Conservation (phyloP, 805 yeast genomes). For the Candida oleophila region DNA sequence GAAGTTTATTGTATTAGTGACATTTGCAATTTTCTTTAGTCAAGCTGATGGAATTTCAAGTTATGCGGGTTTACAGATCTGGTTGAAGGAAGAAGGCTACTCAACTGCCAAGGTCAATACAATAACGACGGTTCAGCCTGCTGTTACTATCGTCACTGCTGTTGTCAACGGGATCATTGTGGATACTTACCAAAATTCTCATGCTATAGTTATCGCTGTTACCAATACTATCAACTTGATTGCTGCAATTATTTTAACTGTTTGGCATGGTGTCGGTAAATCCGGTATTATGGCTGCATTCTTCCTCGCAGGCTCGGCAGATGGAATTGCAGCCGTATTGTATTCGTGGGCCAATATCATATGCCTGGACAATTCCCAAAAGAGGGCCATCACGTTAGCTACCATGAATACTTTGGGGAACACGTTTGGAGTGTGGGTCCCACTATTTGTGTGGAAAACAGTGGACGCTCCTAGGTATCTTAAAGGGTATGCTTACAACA, state of each 20-base stretch:
- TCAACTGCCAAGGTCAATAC: conserved; percentile 15
- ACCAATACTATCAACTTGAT: conserved; percentile 10
- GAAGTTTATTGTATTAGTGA: conserved; percentile 23
- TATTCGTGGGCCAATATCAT: conserved; percentile 16
- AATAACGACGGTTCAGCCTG: conserved; percentile 20
- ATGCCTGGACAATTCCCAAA: conserved; percentile 14
- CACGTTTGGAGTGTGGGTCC: conserved; percentile 15
- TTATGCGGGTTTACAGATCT: conserved; percentile 20
- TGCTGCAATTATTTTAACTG: conserved; percentile 10
- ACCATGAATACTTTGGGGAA: conserved; percentile 17
- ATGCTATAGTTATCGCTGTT: conserved; percentile 21
- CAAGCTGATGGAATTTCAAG: conserved; percentile 32
- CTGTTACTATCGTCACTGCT: conserved; percentile 21
- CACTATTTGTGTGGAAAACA: conserved; percentile 16
- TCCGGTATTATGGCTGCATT: conserved; percentile 13
- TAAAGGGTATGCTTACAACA: conserved; percentile 16
- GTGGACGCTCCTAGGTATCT: conserved; percentile 14
- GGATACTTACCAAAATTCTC: conserved; percentile 22
- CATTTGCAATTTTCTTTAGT: conserved; percentile 29
- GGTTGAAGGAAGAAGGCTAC: conserved; percentile 16
- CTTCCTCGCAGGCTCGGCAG: conserved; percentile 14
- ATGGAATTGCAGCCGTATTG: conserved; percentile 13
- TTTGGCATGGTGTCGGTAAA: conserved; percentile 8
- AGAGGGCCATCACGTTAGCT: conserved; percentile 12
- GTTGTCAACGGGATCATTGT: conserved; percentile 25